phyloP scores from a whole-genome alignment of 768 basidiomycete genomes.

The Psilocybe azurescens region DNA sequence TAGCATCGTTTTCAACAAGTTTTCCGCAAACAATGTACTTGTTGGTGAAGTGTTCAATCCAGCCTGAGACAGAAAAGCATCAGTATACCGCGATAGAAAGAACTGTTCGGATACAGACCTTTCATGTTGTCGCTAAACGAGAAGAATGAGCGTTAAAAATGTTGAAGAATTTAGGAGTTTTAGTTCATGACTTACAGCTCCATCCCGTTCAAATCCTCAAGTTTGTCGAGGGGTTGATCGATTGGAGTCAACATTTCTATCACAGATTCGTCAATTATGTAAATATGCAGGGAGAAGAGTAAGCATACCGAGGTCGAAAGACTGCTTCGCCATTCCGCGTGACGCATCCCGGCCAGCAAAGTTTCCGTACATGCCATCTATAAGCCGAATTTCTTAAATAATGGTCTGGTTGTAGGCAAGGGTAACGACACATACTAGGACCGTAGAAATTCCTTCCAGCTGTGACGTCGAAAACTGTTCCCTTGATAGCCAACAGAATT shows the following conservation, averaged over 20 bases:
- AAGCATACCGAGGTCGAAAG: slow-evolving; percentile 83
- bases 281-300: not conserved
- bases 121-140: slow-evolving; percentile 86
- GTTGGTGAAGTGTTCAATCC: slow-evolving; percentile 93
- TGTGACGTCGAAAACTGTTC: slow-evolving; percentile 93
- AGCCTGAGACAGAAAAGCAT: slow-evolving; percentile 52
- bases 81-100: slow-evolving; percentile 4
- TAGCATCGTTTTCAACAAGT: slow-evolving; percentile 79
- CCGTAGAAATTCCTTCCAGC: slow-evolving; percentile 93
- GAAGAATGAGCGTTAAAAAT: slow-evolving; percentile 9
- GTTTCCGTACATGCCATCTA: slow-evolving; percentile 96
- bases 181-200: slow-evolving; percentile 71
- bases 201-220: slow-evolving; percentile 75
- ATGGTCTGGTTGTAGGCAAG: not conserved
- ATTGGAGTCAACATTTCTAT: slow-evolving; percentile 87
- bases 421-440: slow-evolving; percentile 64
- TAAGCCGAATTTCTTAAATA: not conserved
- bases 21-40: slow-evolving; percentile 93
- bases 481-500: slow-evolving; percentile 85
- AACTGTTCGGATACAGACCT: slow-evolving; percentile 46
- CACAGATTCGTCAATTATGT: slow-evolving; percentile 26
- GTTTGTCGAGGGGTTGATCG: slow-evolving; percentile 85
- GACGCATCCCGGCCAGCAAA: slow-evolving; percentile 98
- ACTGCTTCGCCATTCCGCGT: slow-evolving; percentile 97
- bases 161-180: not conserved